phyloP scores from a whole-genome alignment of 176 grass and related monocot genomes.

The Rhynchospora breviuscula region DNA sequence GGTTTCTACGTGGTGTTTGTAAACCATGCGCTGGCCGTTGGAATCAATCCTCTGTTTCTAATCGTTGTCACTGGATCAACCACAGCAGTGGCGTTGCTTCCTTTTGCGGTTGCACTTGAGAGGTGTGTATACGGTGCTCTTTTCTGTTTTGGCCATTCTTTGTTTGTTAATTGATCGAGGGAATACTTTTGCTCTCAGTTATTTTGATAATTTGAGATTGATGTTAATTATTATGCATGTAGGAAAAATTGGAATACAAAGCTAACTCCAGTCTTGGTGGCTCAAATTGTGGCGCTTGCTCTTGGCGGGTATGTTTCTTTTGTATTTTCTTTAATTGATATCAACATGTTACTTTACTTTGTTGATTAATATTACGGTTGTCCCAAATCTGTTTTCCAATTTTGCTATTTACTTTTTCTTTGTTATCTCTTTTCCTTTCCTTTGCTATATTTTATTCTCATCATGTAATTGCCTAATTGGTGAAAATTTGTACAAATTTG shows the following conservation, averaged over 20 bases:
- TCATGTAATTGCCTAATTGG: too few relatives aligned
- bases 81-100: conserved; percentile 36
- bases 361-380: not conserved
- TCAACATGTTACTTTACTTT: not conserved
- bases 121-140: not conserved
- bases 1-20: conserved; percentile 41
- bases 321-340: not conserved
- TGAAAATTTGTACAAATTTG: not conserved
- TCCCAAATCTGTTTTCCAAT: not conserved
- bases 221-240: not conserved
- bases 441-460: not conserved
- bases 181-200: not conserved
- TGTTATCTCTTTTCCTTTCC: not conserved
- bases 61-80: conserved; percentile 22
- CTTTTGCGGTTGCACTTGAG: conserved; percentile 50
- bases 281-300: conserved; percentile 34
- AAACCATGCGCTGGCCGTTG: conserved; percentile 21
- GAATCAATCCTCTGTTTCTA: conserved; percentile 37
- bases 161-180: not conserved
- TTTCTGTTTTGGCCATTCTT: not conserved
- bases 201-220: conserved; percentile 5
- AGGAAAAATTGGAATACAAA: conserved; percentile 57
- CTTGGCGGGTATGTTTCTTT: conserved; percentile 45
- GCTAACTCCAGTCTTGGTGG: conserved; percentile 28
- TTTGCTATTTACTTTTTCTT: not conserved